Conservation (phyloP, 768 basidiomycete genomes). For the Suillus decipiens region DNA sequence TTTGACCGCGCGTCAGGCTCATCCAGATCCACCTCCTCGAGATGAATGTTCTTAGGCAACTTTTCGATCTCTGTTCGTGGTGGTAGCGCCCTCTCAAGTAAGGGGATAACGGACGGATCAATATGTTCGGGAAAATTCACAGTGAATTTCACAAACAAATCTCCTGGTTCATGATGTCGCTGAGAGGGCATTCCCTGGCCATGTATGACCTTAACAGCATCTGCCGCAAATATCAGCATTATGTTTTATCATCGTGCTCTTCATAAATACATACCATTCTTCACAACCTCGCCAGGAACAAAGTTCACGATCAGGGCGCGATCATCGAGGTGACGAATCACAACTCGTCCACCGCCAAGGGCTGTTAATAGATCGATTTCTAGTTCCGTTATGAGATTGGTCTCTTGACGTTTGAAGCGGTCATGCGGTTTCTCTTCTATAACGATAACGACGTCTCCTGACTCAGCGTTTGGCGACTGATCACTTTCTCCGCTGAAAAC, state of each 20-base stretch:
- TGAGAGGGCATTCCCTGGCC: slow-evolving; percentile 99
- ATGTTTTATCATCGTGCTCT: neutral
- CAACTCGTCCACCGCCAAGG: slow-evolving; percentile 87
- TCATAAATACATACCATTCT: slow-evolving; percentile 67
- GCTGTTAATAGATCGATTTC: slow-evolving; percentile 94
- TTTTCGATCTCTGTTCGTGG: slow-evolving; percentile 68
- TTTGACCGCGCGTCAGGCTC: slow-evolving; percentile 67
- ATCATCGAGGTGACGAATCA: slow-evolving; percentile 93
- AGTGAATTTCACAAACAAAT: slow-evolving; percentile 83
- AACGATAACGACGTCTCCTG: slow-evolving; percentile 94
- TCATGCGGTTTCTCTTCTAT: slow-evolving; percentile 93
- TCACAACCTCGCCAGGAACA: slow-evolving; percentile 87
- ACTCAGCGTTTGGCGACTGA: slow-evolving; percentile 83
- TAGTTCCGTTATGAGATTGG: slow-evolving; percentile 83
- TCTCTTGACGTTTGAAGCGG: slow-evolving; percentile 84
- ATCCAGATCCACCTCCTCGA: slow-evolving; percentile 86
- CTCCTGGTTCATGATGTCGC: slow-evolving; percentile 95
- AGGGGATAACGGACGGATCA: slow-evolving; percentile 60
- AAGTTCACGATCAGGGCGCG: slow-evolving; percentile 83
- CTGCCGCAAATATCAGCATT: slow-evolving; percentile 39
- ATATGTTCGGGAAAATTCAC: slow-evolving; percentile 90
- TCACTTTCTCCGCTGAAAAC: slow-evolving; percentile 90
- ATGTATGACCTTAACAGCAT: slow-evolving; percentile 85
- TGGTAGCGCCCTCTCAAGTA: slow-evolving; percentile 86
- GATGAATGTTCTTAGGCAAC: slow-evolving; percentile 61